Base-by-base conservation (phyloP, 192 early-diverging fungal genomes). In the Coemansia guatemalensis region DNA sequence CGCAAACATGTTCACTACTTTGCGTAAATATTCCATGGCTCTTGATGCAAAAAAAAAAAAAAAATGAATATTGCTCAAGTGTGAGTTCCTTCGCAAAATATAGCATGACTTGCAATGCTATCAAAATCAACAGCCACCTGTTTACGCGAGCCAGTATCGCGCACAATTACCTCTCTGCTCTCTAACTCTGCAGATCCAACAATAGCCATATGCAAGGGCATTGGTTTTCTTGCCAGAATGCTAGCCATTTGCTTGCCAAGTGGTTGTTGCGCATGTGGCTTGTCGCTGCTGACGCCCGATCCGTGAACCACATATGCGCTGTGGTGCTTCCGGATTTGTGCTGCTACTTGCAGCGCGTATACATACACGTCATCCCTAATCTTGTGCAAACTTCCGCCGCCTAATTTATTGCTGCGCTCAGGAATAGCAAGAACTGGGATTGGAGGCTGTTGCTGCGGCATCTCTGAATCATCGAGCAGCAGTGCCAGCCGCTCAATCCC, bases 401-500 rank as follows among this genome's bases (percentile, higher is more conserved):
- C 54, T 8, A 18, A 17, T 7, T n/a, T 27, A 18, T 7, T 9
- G 2, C 51, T 21, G 27, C 60, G 51, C 12, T 75, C 73, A 0
- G 73, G 78, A 7, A 75, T 49, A 7, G 72, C 64, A 27, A 81
- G 56, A 4, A 81, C 25, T 0, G 78, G 78, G 6, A 75, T 48
- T 8, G 72, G 62, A 7, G 61, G 30, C 7, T 18, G 21, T 3
- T 33, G 49, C 17, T 8, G 4, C 8, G 60, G 52, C 2, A 74
- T n/a, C 9, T 48, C 29, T 0, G 1, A 1, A 35, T 68, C 62
- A 12, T 54, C 30, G 5, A 87, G 32, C 20, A 86, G 50, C 14
- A 85, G 48, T 24, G 86, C 72, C 35, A 89, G 63, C 48, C 86
- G 67, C 32, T 89, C 86, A 12, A 88, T 69, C n/a, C 86, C 88